Evolutionary conservation across 2,329 filamentous ascomycete genomes (phyloP).

Genomic region (Penicillium sp.): DNA sequence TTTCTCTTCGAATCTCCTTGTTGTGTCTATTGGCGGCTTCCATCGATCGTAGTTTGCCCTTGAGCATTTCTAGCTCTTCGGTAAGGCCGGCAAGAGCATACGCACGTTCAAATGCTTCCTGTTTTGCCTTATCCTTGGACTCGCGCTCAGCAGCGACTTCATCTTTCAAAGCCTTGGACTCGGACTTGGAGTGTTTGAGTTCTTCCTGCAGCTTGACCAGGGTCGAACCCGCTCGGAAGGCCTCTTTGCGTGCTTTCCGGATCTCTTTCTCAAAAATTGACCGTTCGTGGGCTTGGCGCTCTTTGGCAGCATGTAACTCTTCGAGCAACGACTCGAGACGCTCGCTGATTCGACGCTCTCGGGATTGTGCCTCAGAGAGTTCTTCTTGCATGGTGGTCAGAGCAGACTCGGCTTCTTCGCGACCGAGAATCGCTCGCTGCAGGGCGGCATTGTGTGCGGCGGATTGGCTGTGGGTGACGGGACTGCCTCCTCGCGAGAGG

Average conservation of each 20-base stretch:
- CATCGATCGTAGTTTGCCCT: slow-evolving; percentile 47
- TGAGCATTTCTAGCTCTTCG: slow-evolving; percentile 53
- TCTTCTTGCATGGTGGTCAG: slow-evolving; percentile 43
- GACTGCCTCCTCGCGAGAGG: slow-evolving; percentile 46
- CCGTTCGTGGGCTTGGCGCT: slow-evolving; percentile 55
- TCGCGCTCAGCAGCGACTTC: slow-evolving; percentile 58
- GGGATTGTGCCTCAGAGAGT: slow-evolving; percentile 50
- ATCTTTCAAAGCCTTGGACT: slow-evolving; percentile 59
- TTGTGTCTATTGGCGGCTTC: slow-evolving; percentile 47
- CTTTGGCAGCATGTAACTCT: slow-evolving; percentile 59
- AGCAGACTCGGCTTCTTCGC: slow-evolving; percentile 54
- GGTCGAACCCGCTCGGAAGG: slow-evolving; percentile 61
- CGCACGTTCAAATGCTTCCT: slow-evolving; percentile 56
- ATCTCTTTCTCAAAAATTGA: slow-evolving; percentile 64
- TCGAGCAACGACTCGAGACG: slow-evolving; percentile 56
- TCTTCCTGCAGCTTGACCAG: slow-evolving; percentile 62
- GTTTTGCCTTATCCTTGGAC: slow-evolving; percentile 52
- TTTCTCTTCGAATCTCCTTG: slow-evolving; percentile 38
- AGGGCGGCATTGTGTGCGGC: slow-evolving; percentile 52
- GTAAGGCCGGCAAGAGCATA: slow-evolving; percentile 53
- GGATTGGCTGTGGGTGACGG: slow-evolving; percentile 35
- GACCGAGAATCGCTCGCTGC: slow-evolving; percentile 52
- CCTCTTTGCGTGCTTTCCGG: slow-evolving; percentile 61
- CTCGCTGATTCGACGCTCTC: slow-evolving; percentile 53
- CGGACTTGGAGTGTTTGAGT: slow-evolving; percentile 49